These are phyloP conservation scores for Paralagenidium karlingii DNA, from an alignment of 352 stramenopile genomes.

Conservation along the genomic window DNA sequence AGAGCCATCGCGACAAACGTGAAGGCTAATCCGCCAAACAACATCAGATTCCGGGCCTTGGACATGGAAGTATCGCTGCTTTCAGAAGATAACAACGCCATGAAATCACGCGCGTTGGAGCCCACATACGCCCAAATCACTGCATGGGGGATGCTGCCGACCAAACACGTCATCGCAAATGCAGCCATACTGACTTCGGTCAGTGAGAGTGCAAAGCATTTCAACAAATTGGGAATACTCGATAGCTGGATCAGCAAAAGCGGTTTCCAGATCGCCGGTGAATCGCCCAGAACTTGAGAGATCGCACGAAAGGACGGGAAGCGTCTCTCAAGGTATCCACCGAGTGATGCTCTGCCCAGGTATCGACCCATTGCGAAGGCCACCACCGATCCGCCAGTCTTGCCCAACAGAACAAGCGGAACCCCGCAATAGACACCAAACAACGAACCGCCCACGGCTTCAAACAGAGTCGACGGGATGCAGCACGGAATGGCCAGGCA, in stretches of 20 bases:
- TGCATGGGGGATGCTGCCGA: conserved; percentile 42
- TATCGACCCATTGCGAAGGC: conserved; percentile 42
- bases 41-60: conserved; percentile 24
- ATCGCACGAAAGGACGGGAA: conserved; percentile 65
- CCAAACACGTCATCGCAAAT: conserved; percentile 39
- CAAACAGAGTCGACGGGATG: conserved; percentile 45
- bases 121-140: conserved; percentile 64
- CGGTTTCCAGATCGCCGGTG: conserved; percentile 51
- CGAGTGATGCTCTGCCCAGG: conserved; percentile 43
- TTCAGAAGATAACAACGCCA: conserved; percentile 32
- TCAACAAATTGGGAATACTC: conserved; percentile 67
- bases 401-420: conserved; percentile 47
- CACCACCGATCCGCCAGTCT: conserved; percentile 50
- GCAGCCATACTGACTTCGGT: conserved; percentile 38
- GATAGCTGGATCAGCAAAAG: conserved; percentile 66
- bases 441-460: conserved; percentile 49
- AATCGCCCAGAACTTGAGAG: conserved; percentile 35
- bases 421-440: conserved; percentile 41
- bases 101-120: conserved; percentile 51
- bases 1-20: conserved; percentile 38
- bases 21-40: conserved; percentile 21
- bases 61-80: conserved; percentile 31
- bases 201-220: conserved; percentile 68
- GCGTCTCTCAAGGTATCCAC: conserved; percentile 36
- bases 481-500: conserved; percentile 62